These are phyloP conservation scores for Aureobasidium lini DNA, from an alignment of 2,329 filamentous ascomycete genomes.

Conservation along the genomic window DNA sequence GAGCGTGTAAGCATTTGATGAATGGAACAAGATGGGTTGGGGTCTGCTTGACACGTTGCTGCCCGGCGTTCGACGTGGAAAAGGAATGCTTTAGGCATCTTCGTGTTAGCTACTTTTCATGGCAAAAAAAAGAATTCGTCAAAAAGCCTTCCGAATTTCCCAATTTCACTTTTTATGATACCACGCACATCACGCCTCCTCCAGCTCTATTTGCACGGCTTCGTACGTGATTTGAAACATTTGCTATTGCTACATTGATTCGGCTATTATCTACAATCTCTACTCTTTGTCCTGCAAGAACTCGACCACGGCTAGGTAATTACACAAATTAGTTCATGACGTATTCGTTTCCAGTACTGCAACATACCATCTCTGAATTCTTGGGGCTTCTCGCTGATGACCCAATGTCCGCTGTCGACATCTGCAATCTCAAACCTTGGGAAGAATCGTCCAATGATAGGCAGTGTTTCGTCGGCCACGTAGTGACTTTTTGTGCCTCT, in stretches of 20 bases:
- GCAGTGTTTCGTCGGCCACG: conserved; percentile 70
- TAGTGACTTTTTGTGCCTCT: conserved; percentile 70
- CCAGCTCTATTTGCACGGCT: background rate
- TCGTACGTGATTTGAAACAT: background rate
- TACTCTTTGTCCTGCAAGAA: conserved; percentile 50
- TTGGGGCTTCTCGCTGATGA: conserved; percentile 81
- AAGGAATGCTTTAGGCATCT: conserved; percentile 17
- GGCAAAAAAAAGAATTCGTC: conserved; percentile 18
- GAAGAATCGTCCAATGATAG: conserved; percentile 76
- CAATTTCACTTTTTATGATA: conserved; percentile 13
- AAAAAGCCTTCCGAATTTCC: conserved; percentile 10
- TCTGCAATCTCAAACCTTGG: conserved; percentile 66
- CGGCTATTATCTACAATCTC: background rate
- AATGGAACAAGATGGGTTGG: conserved; percentile 15
- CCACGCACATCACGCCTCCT: background rate
- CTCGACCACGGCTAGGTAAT: conserved; percentile 55
- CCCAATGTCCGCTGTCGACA: conserved; percentile 76
- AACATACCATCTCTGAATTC: conserved; percentile 63
- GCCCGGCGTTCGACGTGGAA: conserved; percentile 17
- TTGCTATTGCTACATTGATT: background rate
- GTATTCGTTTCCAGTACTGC: background rate
- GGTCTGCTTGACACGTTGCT: conserved; percentile 15
- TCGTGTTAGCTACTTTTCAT: conserved; percentile 18
- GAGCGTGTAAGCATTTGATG: conserved; percentile 62
- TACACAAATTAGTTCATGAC: background rate